Evolutionary conservation across 2,329 filamentous ascomycete species (phyloP), one percentile per base, ranked within the genome.

Genomic region (Cordyceps farinosa): DNA sequence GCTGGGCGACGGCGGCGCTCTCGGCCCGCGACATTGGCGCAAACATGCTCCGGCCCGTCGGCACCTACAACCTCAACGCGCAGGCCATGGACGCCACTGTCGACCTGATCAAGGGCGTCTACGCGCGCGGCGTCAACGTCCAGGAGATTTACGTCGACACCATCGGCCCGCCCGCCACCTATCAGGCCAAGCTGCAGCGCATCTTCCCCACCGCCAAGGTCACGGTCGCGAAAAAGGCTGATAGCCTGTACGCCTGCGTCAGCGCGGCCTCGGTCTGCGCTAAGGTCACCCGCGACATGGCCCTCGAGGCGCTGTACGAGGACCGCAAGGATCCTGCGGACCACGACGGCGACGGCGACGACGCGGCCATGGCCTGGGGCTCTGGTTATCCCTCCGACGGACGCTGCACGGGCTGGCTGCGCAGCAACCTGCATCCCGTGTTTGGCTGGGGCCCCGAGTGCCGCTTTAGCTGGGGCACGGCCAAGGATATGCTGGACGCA

Each of bases 401-500:
- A 27, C 85, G 90, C 66, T 96, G 92, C 69, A 86, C 89, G 2
- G 76, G 78, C 29, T 99, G 95, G 94, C 74, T 99, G 72, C 90
- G 87, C 77, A 79, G 79, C 45, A 95, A 94, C 67, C 94, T 97
- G 88, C 89, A 99, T 72, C 91, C 91, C 3, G 78, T 98, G 1
- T 99, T 98, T 78, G 95, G 95, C 15, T 99, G 95, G 94, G 93
- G 94, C 0, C 85, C 85, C 30, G 93, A 98, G 77, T 96, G 92
- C 73, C 84, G 95, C 5, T 98, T 97, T 72, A 97, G 92, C 72
- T 99, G 95, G 95, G 90, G 90, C 0, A 98, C 95, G 1, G 90
- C 90, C 2, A 97, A 96, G 78, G 93, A 98, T 71, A 85, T 98
- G 86, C 79, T 99, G 4, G 93, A 97, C 68, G 79, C 81, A n/a